A percentile compares a stretch with the other conserved stretches of the same genome.
Evolutionary conservation across 208 protist genomes (phyloP).

Genomic region (Leishmania aethiopica): DNA sequence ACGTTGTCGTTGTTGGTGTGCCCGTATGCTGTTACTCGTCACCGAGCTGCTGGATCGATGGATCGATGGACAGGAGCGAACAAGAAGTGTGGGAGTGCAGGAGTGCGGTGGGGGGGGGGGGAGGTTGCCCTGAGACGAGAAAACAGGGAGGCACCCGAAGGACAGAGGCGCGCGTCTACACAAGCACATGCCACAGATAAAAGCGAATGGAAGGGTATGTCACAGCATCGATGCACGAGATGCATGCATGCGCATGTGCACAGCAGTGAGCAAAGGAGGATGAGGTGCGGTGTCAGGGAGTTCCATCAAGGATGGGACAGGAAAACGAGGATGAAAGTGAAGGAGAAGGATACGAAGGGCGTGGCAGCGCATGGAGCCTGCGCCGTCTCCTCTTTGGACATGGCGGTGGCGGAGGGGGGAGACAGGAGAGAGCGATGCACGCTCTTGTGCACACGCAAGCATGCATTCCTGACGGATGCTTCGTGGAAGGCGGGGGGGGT

Average conservation of each 20-base stretch:
- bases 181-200: not conserved
- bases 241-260: not conserved
- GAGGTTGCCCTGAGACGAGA: not conserved
- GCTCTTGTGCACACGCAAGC: not conserved
- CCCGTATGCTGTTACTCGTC: not conserved
- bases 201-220: not conserved
- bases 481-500: not conserved
- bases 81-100: too few relatives aligned
- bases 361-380: not conserved
- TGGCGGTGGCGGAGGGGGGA: not conserved
- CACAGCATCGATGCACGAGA: not conserved
- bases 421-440: not conserved
- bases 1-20: not conserved
- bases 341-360: constrained; percentile 46
- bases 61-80: constrained; percentile 13
- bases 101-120: constrained; percentile 15
- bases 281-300: not conserved
- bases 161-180: not conserved
- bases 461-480: not conserved
- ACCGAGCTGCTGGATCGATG: not conserved
- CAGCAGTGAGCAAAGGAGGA: not conserved
- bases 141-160: not conserved
- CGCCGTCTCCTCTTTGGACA: not conserved
- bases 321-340: constrained; percentile 56
- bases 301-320: constrained; percentile 37